Evolutionary conservation across 2,329 filamentous ascomycete species (phyloP).

Genomic region (Raffaelea ambrosiae): DNA sequence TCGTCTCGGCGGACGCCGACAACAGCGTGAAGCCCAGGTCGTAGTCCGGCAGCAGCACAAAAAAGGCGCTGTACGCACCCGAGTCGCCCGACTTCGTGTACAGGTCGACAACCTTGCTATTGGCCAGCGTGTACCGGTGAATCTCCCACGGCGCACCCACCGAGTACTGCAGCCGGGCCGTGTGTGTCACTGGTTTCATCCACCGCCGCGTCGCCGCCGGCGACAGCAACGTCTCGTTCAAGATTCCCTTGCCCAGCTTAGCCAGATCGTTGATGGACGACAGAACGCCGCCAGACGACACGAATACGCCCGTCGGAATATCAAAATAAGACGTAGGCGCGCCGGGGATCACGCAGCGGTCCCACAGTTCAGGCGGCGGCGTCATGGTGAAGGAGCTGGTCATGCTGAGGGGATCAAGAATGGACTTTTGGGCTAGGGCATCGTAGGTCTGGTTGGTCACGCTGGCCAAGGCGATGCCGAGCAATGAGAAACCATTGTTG

Average conservation of each 20-base stretch:
- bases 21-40: conserved; percentile 32
- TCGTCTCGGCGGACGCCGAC: conserved; percentile 14
- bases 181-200: conserved; percentile 33
- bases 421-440: conserved; percentile 27
- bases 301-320: neutral
- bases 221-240: conserved; percentile 31
- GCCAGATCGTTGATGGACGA: conserved; percentile 25
- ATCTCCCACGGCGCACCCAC: conserved; percentile 42
- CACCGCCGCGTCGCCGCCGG: conserved; percentile 30
- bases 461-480: conserved; percentile 36
- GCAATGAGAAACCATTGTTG: conserved; percentile 35
- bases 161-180: conserved; percentile 25
- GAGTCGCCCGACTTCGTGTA: conserved; percentile 38
- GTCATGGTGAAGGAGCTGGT: conserved; percentile 8
- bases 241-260: conserved; percentile 31
- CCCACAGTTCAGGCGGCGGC: neutral
- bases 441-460: conserved; percentile 30
- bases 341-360: conserved; percentile 4
- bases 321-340: conserved; percentile 1
- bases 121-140: conserved; percentile 25
- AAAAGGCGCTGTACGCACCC: conserved; percentile 28
- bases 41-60: conserved; percentile 37
- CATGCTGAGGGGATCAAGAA: conserved; percentile 35
- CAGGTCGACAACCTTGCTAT: conserved; percentile 33
- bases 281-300: conserved; percentile 4